A percentile compares a stretch with the other conserved stretches of the same genome.
Evolutionary conservation across 495 filamentous ascomycete genomes (phyloP).

Genomic region (Daldinia decipiens): DNA sequence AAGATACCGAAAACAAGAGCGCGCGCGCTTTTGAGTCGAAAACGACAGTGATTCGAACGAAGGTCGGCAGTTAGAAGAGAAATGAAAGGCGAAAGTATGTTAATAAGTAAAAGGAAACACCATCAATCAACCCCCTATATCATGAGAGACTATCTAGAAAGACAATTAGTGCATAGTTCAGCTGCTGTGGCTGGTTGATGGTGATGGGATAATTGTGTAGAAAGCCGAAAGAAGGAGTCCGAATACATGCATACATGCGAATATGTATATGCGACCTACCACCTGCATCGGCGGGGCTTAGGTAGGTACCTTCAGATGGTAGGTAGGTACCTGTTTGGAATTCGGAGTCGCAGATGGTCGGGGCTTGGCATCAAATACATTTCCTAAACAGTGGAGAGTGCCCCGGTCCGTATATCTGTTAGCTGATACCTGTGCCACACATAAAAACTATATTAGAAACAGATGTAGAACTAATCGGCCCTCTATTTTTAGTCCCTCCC

Average conservation of each 20-base stretch:
- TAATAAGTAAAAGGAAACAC: slow-evolving; percentile 25
- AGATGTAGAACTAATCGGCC: slow-evolving; percentile 23
- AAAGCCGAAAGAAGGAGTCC: slow-evolving; percentile 15
- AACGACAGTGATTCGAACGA: slow-evolving; percentile 36
- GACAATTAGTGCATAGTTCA: slow-evolving; percentile 18
- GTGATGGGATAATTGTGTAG: not conserved
- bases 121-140: slow-evolving; percentile 35
- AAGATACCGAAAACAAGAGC: slow-evolving; percentile 13
- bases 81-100: slow-evolving; percentile 9
- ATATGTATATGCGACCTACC: slow-evolving; percentile 9
- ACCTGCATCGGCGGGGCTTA: slow-evolving; percentile 11
- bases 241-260: not conserved
- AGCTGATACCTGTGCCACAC: slow-evolving; percentile 11
- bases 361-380: slow-evolving; percentile 6
- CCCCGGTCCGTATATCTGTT: slow-evolving; percentile 10
- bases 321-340: not conserved
- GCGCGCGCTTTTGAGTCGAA: slow-evolving; percentile 6
- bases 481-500: slow-evolving; percentile 27
- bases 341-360: not conserved
- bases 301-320: too few relatives aligned
- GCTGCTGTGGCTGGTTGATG: slow-evolving; percentile 26
- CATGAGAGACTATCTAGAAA: slow-evolving; percentile 21
- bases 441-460: slow-evolving; percentile 1
- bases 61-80: slow-evolving; percentile 27
- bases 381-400: slow-evolving; percentile 5